Base-by-base conservation (phyloP, 2,329 filamentous ascomycete genomes). In the Ploettnerulaceae sp. region DNA sequence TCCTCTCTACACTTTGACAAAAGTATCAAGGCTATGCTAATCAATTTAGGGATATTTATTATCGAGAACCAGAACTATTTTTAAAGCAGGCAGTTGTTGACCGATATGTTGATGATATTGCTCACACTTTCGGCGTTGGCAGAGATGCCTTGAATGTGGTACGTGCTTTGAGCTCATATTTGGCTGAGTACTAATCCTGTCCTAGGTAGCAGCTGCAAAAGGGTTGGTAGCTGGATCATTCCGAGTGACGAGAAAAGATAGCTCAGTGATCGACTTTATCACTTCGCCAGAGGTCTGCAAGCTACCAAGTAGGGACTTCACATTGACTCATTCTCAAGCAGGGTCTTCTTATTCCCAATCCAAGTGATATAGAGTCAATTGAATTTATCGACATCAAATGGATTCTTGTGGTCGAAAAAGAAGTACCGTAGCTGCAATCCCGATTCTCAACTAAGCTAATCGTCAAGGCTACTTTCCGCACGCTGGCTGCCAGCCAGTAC, bases 391-490 rank as follows among this genome's bases (percentile, higher is more conserved):
- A 58, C 1, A 65, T 75, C 2, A 68, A 69, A 44, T 89, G 83
- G 84, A 68, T 90, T 33, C 67, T 91, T 0, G 75, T 91, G 0
- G 75, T 91, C 41, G 87, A 93, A 61, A 91, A 93, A 66, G 87
- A 93, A 70, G 84, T 80, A 54, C 47, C 64, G 46, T 7, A 20
- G 33, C 32, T 45, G 11, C 3, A 17, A 34, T 5, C 11, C 42
- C 32, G 7, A 15, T 25, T 35, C 17, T 4, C 17, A 25, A 33
- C 45, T 28, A 18, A n/a, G 17, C 48, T 61, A 63, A 54, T 65
- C 33, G n/a, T 8, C 17, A 0, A 87, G 84, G 86, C 86, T n/a
- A 84, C 82, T 0, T 91, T 89, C 57, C 78, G 81, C 5, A 82
- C 82, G 0, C 67, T 91, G 14, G 72, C 77, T 1, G 72, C 73